A percentile compares a stretch with the other conserved stretches of the same genome.
Conservation (phyloP, 306 rosid species). For the Quercus glauca region DNA sequence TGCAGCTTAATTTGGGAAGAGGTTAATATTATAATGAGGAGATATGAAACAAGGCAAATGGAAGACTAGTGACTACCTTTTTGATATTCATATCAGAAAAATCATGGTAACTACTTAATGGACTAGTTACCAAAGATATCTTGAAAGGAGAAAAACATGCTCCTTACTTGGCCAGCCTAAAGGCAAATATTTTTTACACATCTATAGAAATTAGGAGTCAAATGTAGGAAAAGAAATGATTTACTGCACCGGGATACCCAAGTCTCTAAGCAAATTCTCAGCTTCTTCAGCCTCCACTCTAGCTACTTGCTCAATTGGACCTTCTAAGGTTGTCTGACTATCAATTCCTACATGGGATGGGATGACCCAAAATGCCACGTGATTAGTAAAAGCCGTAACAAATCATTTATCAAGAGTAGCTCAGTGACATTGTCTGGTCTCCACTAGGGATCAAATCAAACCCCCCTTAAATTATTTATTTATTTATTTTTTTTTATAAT, state of each 20-base stretch:
- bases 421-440: too few species aligned
- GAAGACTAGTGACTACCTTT: not conserved
- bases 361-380: constrained; percentile 1
- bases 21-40: not conserved
- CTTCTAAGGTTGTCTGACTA: constrained; percentile 60
- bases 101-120: not conserved
- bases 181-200: not conserved
- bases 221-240: constrained; percentile 13
- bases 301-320: constrained; percentile 95
- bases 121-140: not conserved
- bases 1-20: not conserved
- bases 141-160: not conserved
- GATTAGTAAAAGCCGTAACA: not conserved
- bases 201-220: not conserved
- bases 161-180: constrained; percentile 13
- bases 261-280: constrained; percentile 62
- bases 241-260: constrained; percentile 78
- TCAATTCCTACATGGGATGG: constrained; percentile 51
- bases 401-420: not conserved
- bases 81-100: not conserved
- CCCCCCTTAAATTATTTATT: too few species aligned
- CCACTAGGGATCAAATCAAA: too few species aligned
- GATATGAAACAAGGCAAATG: not conserved
- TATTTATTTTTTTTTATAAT: rapidly evolving
- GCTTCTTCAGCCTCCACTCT: constrained; percentile 76